Percentiles rank a stretch among this genome's conserved stretches.
Conservation (phyloP, 345 rosid species). For the Camelina hispida region DNA sequence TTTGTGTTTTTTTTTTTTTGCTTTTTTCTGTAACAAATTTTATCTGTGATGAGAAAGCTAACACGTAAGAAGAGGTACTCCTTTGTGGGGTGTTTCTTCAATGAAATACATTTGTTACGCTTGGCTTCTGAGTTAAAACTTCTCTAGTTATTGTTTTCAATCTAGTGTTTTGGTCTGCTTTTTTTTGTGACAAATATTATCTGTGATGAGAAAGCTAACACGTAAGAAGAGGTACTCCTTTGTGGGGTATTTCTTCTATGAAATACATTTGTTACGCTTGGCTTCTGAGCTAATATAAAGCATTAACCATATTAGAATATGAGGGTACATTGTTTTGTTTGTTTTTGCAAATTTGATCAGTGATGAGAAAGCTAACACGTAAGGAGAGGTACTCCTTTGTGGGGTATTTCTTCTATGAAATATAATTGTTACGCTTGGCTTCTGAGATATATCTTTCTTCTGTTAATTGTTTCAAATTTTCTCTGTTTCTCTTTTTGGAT, state of each 20-base stretch:
- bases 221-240: constrained; percentile 29
- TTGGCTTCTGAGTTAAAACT: constrained; percentile 40
- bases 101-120: constrained; percentile 50
- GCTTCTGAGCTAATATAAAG: constrained; percentile 48
- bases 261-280: too few species aligned
- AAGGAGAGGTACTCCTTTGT: constrained; percentile 41
- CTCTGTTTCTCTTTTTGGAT: background rate
- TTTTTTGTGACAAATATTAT: background rate
- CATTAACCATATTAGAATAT: background rate
- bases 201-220: constrained; percentile 45
- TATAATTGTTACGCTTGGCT: constrained; percentile 65
- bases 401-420: constrained; percentile 47
- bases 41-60: constrained; percentile 37
- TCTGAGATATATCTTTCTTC: constrained; percentile 42
- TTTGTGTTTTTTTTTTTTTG: background rate
- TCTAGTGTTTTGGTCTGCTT: background rate
- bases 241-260: background rate
- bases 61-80: constrained; percentile 39
- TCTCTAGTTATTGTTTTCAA: background rate
- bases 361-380: constrained; percentile 53
- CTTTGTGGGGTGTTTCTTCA: constrained; percentile 31
- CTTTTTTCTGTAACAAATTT: too few species aligned
- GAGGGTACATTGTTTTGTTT: background rate
- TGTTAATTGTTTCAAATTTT: background rate
- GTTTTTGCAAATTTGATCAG: background rate